Evolutionary conservation across 129 eudicot species (phyloP).

Genomic region (Flaveria trinervia): DNA sequence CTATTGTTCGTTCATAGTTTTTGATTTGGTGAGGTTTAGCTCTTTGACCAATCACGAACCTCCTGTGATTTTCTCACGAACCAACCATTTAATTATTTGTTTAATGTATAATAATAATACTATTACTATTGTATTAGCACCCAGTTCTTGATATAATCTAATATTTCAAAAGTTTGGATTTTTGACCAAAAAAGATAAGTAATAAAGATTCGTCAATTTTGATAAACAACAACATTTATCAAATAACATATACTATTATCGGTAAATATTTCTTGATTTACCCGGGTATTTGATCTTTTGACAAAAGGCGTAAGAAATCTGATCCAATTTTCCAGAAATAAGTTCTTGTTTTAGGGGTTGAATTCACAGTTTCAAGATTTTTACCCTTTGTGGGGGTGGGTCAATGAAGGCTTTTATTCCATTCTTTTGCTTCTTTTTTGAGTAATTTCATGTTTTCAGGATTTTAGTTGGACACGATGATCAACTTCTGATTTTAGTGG

Average conservation of each 20-base stretch:
- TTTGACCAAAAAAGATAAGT: not conserved
- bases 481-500: constrained; percentile 7
- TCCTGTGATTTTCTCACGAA: not conserved
- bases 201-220: no score
- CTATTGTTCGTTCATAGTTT: constrained; percentile 12
- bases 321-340: constrained; percentile 17
- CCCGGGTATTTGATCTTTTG: constrained; percentile 8
- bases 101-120: not conserved
- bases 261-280: constrained; percentile 18
- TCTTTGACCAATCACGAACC: constrained; percentile 18
- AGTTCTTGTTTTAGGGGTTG: constrained; percentile 20
- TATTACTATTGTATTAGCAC: not conserved
- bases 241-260: no score
- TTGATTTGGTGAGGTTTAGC: constrained; percentile 9
- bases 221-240: no score
- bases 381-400: constrained; percentile 23
- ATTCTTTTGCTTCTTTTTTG: not conserved
- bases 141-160: constrained; percentile 16
- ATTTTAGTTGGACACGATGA: not conserved
- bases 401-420: not conserved
- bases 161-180: not conserved
- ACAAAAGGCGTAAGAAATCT: constrained; percentile 15
- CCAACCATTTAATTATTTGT: constrained; percentile 21
- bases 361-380: constrained; percentile 10
- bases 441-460: constrained; percentile 13